Conservation (phyloP, 2,329 filamentous ascomycete genomes). For the Aschersonia sp. region DNA sequence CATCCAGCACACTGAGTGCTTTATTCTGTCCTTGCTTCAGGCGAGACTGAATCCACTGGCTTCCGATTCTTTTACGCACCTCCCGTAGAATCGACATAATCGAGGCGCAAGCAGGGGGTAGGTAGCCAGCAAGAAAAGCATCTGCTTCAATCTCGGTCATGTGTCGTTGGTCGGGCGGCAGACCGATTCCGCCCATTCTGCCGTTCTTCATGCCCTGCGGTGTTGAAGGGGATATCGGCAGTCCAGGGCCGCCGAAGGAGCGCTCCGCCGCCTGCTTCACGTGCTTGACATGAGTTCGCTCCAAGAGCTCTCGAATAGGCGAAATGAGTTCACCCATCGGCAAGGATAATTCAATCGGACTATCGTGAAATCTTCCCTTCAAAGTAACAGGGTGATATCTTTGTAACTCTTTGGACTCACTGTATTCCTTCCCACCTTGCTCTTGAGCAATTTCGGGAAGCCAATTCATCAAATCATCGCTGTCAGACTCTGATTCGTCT, state of each 20-base stretch:
- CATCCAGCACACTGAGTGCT: conserved; percentile 54
- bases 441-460: conserved; percentile 16
- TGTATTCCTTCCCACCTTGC: conserved; percentile 17
- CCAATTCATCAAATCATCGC: conserved; percentile 10
- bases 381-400: conserved; percentile 62
- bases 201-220: conserved; percentile 40
- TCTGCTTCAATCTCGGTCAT: conserved; percentile 68
- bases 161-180: conserved; percentile 46
- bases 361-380: conserved; percentile 59
- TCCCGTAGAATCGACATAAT: conserved; percentile 55
- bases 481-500: conserved; percentile 11
- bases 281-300: conserved; percentile 57
- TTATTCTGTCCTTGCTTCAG: conserved; percentile 40
- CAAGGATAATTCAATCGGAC: conserved; percentile 59
- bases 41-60: conserved; percentile 52
- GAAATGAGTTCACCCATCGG: conserved; percentile 54
- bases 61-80: conserved; percentile 56
- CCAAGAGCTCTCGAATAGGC: conserved; percentile 56
- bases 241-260: conserved; percentile 58
- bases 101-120: conserved; percentile 58
- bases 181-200: conserved; percentile 48
- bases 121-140: conserved; percentile 51
- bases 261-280: conserved; percentile 56
- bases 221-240: conserved; percentile 66
- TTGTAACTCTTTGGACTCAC: conserved; percentile 16